Base-by-base conservation (phyloP, 192 early-diverging fungal species). In the Paraglomus occultum region DNA sequence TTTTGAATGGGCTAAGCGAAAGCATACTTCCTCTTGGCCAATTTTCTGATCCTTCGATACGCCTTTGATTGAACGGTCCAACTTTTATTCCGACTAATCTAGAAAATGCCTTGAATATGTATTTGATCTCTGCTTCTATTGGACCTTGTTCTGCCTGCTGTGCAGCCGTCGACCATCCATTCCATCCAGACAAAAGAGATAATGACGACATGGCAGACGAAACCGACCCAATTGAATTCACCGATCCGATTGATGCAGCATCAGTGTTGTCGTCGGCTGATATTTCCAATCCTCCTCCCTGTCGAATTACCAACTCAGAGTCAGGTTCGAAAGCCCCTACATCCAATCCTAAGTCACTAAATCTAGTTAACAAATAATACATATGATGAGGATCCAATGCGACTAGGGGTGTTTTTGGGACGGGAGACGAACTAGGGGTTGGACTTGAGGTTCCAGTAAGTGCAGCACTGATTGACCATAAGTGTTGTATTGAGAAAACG, bases 91-190 rank as follows among this genome's bases (percentile, higher is more conserved):
- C 75, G 8, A 73, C 31, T 12, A 86, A 74, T 23, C 72, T 73
- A 31, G 74, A 71, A n/a, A 86, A 65, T 50, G 76, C 74, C 46
- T 70, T 67, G 73, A 81, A 79, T 38, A 86, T 81, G 64, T 80
- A 79, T 3, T 73, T 46, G 38, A 86, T 76, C 18, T 86, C 85
- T 43, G 79, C 74, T 38, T 79, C 59, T 46, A 85, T 75, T 31
- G 82, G 73, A 18, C 58, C 10, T 0, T 52, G 39, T 9, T 60
- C 61, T 47, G 51, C 10, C 42, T 31, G 55, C 51, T 58, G 65
- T n/a, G 68, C 64, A 18, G 76, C 61, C 60, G 54, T 70, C 20
- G 71, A 74, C 79, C 79, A 81, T n/a, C 77, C 74, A 42, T 78
- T 71, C 79, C 79, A 81, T 44, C 76, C 76, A 2, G 76, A 74